Evolutionary conservation across 768 basidiomycete genomes (phyloP).

Genomic region (Cyclocybe cylindracea): DNA sequence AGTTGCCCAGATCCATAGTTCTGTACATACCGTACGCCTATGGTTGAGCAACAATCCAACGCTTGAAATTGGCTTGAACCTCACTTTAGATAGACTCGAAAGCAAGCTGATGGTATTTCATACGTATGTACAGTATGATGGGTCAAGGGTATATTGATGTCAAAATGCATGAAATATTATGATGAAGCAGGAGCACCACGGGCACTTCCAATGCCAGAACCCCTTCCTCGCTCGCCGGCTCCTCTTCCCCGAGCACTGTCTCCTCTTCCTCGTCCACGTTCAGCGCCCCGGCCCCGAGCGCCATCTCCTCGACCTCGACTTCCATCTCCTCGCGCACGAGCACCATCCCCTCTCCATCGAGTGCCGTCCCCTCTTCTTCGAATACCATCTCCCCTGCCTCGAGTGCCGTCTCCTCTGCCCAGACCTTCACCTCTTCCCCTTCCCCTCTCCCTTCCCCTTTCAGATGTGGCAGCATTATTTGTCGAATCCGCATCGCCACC

Average conservation of each 20-base stretch:
- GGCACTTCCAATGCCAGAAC: background rate
- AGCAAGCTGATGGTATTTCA: no score
- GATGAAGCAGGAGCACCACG: background rate
- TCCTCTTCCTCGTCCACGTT: constrained; percentile 12
- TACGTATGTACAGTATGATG: background rate
- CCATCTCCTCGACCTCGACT: constrained; percentile 9
- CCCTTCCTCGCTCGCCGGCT: constrained; percentile 13
- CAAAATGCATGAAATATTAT: background rate
- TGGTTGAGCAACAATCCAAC: background rate
- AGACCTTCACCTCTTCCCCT: constrained; percentile 3
- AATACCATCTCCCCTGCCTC: constrained; percentile 3
- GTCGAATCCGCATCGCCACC: background rate
- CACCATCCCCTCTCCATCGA: constrained; percentile 13
- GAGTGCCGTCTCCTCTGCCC: constrained; percentile 1
- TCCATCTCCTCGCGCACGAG: constrained; percentile 20
- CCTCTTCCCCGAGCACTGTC: constrained; percentile 16
- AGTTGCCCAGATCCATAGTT: background rate
- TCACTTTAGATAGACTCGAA: no score
- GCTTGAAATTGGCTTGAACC: no score
- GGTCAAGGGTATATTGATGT: constrained; percentile 9
- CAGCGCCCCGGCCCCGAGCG: constrained; percentile 22
- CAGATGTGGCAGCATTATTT: background rate
- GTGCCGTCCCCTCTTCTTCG: constrained; percentile 4
- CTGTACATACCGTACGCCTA: background rate
- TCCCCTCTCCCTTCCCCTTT: background rate